Evolutionary conservation across 371 early-diverging fungal species (phyloP).

Genomic region (Lichtheimia corymbifera): DNA sequence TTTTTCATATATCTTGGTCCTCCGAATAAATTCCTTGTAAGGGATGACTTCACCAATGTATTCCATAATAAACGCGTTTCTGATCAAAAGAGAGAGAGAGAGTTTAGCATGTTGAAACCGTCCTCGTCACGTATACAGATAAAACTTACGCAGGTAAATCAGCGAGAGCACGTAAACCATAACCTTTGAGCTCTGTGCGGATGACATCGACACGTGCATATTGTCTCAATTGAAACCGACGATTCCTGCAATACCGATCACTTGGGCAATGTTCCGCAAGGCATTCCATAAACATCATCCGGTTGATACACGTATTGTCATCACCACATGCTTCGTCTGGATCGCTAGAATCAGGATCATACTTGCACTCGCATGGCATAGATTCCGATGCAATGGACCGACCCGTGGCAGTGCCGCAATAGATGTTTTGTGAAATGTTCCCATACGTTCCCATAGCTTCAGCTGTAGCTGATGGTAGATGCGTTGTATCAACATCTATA

Average conservation of each 20-base stretch:
- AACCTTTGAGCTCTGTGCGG: constrained; percentile 88
- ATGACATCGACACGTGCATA: constrained; percentile 89
- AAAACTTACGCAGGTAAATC: constrained; percentile 60
- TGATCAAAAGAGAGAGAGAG: constrained; percentile 3
- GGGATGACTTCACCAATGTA: constrained; percentile 96
- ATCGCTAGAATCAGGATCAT: constrained; percentile 56
- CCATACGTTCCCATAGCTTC: constrained; percentile 59
- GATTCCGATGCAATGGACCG: constrained; percentile 64
- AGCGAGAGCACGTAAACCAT: constrained; percentile 80
- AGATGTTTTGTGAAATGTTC: constrained; percentile 70
- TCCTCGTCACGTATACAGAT: not conserved
- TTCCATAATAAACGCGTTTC: constrained; percentile 87
- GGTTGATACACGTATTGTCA: constrained; percentile 87
- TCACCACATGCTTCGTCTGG: constrained; percentile 82
- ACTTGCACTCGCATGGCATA: constrained; percentile 84
- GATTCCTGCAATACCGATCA: constrained; percentile 87
- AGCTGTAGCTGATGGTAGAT: constrained; percentile 41
- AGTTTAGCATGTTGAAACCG: not conserved
- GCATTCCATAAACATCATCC: constrained; percentile 93
- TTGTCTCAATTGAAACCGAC: constrained; percentile 83
- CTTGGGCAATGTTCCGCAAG: constrained; percentile 87
- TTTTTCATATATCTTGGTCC: constrained; percentile 78
- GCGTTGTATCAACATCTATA: constrained; percentile 4
- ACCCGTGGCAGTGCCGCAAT: constrained; percentile 70
- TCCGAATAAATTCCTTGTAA: constrained; percentile 71